Conservation (phyloP, 1,139 yeast species). For the Yueomyces sp. region DNA sequence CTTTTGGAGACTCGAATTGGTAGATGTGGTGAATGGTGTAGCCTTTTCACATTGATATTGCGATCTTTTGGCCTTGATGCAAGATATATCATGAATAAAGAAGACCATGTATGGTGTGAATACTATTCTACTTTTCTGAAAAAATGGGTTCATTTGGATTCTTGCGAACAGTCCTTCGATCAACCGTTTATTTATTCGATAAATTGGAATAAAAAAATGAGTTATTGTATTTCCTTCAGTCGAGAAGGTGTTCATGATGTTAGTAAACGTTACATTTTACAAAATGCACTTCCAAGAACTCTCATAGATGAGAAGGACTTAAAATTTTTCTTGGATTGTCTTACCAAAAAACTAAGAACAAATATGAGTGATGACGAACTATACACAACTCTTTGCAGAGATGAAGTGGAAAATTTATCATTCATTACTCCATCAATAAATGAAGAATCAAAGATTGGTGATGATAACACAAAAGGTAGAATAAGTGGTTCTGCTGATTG, state of each 20-base stretch:
- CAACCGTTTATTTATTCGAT: conserved; percentile 63
- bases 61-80: conserved; percentile 51
- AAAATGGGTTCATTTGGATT: conserved; percentile 82
- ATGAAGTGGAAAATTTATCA: conserved; percentile 31
- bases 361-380: conserved; percentile 24
- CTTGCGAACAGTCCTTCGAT: conserved; percentile 80
- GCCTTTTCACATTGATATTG: conserved; percentile 61
- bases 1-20: conserved; percentile 55
- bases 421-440: conserved; percentile 7
- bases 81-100: conserved; percentile 76
- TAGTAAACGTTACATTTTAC: conserved; percentile 52
- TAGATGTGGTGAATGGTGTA: conserved; percentile 95
- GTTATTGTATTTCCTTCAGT: conserved; percentile 65
- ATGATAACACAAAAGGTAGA: conserved; percentile 31
- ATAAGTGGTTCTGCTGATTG: conserved; percentile 70
- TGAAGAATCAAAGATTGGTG: conserved; percentile 4
- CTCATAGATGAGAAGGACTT: conserved; percentile 33
- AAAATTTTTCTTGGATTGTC: conserved; percentile 24
- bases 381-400: conserved; percentile 26
- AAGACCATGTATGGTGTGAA: conserved; percentile 96
- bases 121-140: conserved; percentile 48
- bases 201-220: conserved; percentile 93
- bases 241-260: conserved; percentile 55
- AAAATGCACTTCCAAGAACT: conserved; percentile 38
- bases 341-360: conserved; percentile 31